phyloP scores from a whole-genome alignment of 192 early-diverging fungal species.

The Coemansia sp. region DNA sequence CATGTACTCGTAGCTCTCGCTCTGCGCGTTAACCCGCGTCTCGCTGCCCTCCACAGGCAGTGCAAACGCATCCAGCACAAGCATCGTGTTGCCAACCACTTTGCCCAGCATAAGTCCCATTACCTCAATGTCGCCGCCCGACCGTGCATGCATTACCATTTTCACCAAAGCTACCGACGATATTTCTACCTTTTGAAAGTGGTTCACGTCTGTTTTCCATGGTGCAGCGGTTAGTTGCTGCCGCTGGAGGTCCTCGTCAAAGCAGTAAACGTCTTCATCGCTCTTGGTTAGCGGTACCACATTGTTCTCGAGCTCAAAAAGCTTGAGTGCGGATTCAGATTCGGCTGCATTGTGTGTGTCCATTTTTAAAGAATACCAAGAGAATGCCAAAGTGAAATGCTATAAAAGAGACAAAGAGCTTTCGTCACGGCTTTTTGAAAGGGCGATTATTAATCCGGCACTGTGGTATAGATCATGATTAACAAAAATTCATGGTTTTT shows the following conservation, averaged over 20 bases:
- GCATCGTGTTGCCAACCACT: constrained; percentile 78
- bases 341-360: constrained; percentile 8
- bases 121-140: constrained; percentile 92
- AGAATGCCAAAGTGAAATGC: constrained; percentile 6
- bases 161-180: constrained; percentile 96
- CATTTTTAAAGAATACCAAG: constrained; percentile 7
- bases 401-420: neutral
- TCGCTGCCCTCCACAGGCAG: constrained; percentile 98
- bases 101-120: constrained; percentile 99
- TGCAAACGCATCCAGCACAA: constrained; percentile 96
- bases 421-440: neutral
- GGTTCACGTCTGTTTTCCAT: constrained; percentile 70
- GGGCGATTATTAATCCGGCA: neutral
- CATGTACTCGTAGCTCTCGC: constrained; percentile 97
- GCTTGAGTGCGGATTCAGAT: constrained; percentile 32
- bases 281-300: constrained; percentile 62
- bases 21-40: constrained; percentile 90
- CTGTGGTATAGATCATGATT: neutral
- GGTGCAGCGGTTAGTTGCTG: constrained; percentile 62
- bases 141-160: constrained; percentile 99
- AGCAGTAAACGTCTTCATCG: constrained; percentile 79
- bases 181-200: constrained; percentile 80
- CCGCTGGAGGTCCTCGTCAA: constrained; percentile 68
- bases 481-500: constrained; percentile 2
- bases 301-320: constrained; percentile 67